These are phyloP conservation scores for Daldinia sp. DNA, from an alignment of 2,329 filamentous ascomycete species.

Conservation along the genomic window DNA sequence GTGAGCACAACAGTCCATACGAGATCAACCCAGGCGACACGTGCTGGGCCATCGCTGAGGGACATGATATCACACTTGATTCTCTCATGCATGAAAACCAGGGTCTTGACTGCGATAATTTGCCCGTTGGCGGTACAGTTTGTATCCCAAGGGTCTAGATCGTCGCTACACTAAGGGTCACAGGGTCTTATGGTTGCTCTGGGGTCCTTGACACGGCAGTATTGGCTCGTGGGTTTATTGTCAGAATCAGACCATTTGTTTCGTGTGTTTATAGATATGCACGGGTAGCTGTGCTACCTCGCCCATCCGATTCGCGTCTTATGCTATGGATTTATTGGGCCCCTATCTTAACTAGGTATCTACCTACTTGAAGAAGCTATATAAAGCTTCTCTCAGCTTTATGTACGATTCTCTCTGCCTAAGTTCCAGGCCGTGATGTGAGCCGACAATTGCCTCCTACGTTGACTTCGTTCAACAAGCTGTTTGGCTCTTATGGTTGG, in stretches of 20 bases:
- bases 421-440: constrained; percentile 15
- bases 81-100: constrained; percentile 60
- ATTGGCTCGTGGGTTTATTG: not conserved
- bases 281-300: constrained; percentile 22
- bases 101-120: constrained; percentile 60
- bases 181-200: constrained; percentile 22
- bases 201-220: constrained; percentile 22
- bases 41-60: constrained; percentile 65
- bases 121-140: constrained; percentile 58
- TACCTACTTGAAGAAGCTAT: constrained; percentile 4
- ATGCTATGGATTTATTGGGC: constrained; percentile 19
- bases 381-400: constrained; percentile 1
- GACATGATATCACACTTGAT: constrained; percentile 58
- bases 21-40: constrained; percentile 61
- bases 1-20: constrained; percentile 53
- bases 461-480: no score
- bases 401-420: not conserved
- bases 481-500: not conserved
- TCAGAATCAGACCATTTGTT: constrained; percentile 14
- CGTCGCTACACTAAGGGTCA: constrained; percentile 16
- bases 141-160: constrained; percentile 57
- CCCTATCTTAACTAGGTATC: constrained; percentile 17
- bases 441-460: not conserved
- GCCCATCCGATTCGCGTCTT: not conserved
- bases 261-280: constrained; percentile 9